Base-by-base conservation (phyloP, 23 red algal genomes). In the Gracilaria caudata region DNA sequence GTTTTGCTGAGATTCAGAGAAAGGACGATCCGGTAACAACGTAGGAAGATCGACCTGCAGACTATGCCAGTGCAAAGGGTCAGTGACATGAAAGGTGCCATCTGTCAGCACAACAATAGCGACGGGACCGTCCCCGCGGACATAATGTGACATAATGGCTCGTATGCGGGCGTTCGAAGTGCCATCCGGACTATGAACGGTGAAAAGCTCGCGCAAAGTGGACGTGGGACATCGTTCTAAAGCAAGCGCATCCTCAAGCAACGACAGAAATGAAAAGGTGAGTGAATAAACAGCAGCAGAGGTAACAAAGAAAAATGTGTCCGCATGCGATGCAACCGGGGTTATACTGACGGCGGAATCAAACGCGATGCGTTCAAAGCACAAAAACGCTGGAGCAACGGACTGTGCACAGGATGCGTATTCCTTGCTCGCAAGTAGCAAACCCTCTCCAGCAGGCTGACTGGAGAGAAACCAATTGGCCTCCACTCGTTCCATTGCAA, bases 341-440 rank as follows among this genome's bases (percentile, higher is more conserved):
- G 66, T 40, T 17, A 91, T 40, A 46, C 35, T 74, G 26, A 91
- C 87, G 12, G 77, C 54, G 17, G 32, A 59, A 26, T 68, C 77
- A 74, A 91, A 91, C 14, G 37, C 29, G 30, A 91, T 41, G 34
- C 68, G 87, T 59, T 91, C 87, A 45, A 91, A 91, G 78, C 87
- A 91, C 46, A 91, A 53, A 26, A 91, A 51, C 0, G 77, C 54
- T 9, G 87, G 87, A 11, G 76, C 78, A 19, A 91, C 87, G 36
- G 76, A 38, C 40, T 66, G 39, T 25, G 76, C 87, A 68, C 72
- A 78, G 4, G 55, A 49, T 16, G 70, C 51, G 57, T 89, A 89
- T 24, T 89, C 71, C 23, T 89, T 72, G 35, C 73, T 89, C 4
- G 71, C 72, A 8, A 51, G 35, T 13, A 78, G 23, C 36, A 77